Base-by-base conservation (phyloP, 2,329 filamentous ascomycete genomes). In the Penicillium sclerotiorum region DNA sequence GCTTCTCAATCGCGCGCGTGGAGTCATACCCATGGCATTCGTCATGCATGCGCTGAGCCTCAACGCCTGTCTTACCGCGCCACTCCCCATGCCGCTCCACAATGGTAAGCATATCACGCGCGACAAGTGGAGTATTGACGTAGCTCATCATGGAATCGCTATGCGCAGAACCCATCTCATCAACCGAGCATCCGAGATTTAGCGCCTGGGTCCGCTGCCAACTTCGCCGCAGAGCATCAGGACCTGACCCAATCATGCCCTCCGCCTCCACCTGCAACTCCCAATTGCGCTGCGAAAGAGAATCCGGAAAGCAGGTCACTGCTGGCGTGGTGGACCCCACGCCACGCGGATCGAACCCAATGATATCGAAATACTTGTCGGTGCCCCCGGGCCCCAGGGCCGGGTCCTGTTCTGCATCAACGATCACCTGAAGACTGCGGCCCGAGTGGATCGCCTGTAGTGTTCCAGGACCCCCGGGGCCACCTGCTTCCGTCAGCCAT, bases 391-490 rank as follows among this genome's bases (percentile, higher is more conserved):
- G 17, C 0, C 27, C 23, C 3, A 33, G 30, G 12, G 42, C 39
- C 4, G 66, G 66, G 33, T 62, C 54, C 5, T 22, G 37, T 15
- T 65, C 64, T 5, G 72, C 65, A 41, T 74, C 71, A 2, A 71
- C 58, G 8, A 74, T 67, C 1, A 62, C 67, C 45, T 74, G 73
- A 3, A 75, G 45, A 45, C 66, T 50, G 17, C 58, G 59, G 18
- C 73, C 73, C 8, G 57, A 55, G 17, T 45, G n/a, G 8, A 71
- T 56, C 4, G 70, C 63, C 30, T 70, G 63, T 15, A 58, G 40
- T 2, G 75, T 64, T 11, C 76, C 76, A 8, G 73, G 72, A 9
- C 69, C 73, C 17, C 76, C 76, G 3, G 76, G 77, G 1, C 77
- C 76, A 33, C 70, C 70, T 70, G 35, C 4, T 5, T 8, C 13